Evolutionary conservation across 768 basidiomycete genomes (phyloP), one percentile per base, ranked within the genome.

Genomic region (Termitomyces sp.): DNA sequence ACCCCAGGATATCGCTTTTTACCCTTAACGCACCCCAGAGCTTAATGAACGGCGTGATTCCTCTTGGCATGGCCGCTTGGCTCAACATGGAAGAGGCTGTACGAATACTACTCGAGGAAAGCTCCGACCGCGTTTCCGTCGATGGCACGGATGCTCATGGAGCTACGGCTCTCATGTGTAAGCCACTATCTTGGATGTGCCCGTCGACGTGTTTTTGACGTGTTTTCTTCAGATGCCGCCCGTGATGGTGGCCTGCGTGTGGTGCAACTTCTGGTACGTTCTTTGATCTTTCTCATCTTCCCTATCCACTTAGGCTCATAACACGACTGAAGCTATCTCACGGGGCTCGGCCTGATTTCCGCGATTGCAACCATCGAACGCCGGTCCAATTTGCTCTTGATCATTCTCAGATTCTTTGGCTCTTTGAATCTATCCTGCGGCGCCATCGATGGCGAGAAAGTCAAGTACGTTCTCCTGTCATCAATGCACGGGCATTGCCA

Each of bases 121-220:
- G 85, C 61, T 69, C 73, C 3, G 84, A 83, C 42, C 67, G 79
- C 23, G 81, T 91, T 23, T 79, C 84, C 7, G 88, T 90, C 3
- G 85, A 91, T 61, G 87, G 84, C 32, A 80, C 83, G 74, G 89
- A 92, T 64, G 72, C 79, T 23, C 82, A 86, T 64, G 87, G 88
- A 7, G 89, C 86, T 23, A 92, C 89, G 27, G 83, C 89, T 6
- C 75, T 92, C 58, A 92, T 92, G 89, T 92, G 89, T 92, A 76
- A 73, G 85, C 75, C 50, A 53, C 17, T 46, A 53, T 58, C 32
- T 54, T 48, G 17, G 41, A 40, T 23, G 34, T 48, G 60, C 54
- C 63, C 44, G 51, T 57, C 53, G 54, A 56, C 40, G 46, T 47
- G 56, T 49, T 10, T 55, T 54, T 32, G 47, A 60, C 53, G 21